Percentiles rank a stretch among this genome's conserved stretches.
Evolutionary conservation across 1,284 basidiomycete genomes (phyloP).

Genomic region (Papiliotrema nemorosa): DNA sequence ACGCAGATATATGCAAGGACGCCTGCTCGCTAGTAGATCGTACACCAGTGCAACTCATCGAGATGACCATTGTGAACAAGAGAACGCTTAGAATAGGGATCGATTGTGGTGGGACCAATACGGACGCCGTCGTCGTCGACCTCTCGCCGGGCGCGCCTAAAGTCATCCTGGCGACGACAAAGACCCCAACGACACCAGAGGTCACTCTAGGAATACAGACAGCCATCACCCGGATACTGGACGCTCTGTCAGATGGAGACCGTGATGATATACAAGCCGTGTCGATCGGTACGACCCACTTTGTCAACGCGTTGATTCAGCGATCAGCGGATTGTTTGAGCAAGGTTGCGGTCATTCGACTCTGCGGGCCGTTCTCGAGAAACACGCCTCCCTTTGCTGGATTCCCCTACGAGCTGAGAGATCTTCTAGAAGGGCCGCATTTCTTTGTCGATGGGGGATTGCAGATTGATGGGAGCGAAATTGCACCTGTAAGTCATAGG

Average conservation of each 20-base stretch:
- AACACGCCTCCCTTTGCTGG: conserved; percentile 30
- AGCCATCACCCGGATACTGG: conserved; percentile 11
- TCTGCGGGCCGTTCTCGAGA: conserved; percentile 32
- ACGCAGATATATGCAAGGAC: too few relatives aligned
- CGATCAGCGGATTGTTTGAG: conserved; percentile 22
- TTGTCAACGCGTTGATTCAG: conserved; percentile 39
- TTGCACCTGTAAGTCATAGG: conserved; percentile 12
- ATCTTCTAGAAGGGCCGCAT: conserved; percentile 28
- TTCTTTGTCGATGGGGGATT: conserved; percentile 34
- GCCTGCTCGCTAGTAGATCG: too few relatives aligned
- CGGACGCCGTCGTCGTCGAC: conserved; percentile 56
- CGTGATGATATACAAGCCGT: conserved; percentile 24
- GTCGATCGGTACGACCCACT: conserved; percentile 38
- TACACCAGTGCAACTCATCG: too few relatives aligned
- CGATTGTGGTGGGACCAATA: conserved; percentile 54
- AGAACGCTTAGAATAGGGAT: conserved; percentile 47
- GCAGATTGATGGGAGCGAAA: conserved; percentile 36
- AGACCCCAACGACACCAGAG: conserved; percentile 55
- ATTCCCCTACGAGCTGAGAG: conserved; percentile 33
- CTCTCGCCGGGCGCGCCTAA: conserved; percentile 28
- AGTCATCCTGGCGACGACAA: conserved; percentile 53
- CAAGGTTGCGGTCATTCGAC: conserved; percentile 35
- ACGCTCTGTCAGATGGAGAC: neutral
- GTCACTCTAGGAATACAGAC: conserved; percentile 54
- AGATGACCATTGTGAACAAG: too few relatives aligned